Percentiles rank a stretch among this genome's conserved stretches.
Evolutionary conservation across 176 grass and related monocot genomes (phyloP).

Genomic region (Juncus inflexus): DNA sequence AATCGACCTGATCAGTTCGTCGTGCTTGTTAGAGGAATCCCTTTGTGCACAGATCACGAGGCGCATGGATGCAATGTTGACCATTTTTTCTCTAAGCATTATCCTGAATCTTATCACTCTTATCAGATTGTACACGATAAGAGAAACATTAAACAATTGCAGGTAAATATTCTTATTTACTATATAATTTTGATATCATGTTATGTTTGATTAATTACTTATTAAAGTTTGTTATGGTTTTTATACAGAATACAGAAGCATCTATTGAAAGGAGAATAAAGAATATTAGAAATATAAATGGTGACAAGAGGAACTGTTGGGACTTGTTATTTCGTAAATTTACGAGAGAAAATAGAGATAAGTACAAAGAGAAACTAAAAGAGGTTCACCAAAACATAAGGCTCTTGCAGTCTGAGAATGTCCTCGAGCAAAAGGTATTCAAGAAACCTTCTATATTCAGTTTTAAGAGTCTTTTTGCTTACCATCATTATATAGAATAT

Average conservation of each 20-base stretch:
- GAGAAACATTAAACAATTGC: conserved; percentile 45
- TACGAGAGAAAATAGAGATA: conserved; percentile 26
- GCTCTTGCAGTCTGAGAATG: conserved; percentile 50
- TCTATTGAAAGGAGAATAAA: conserved; percentile 55
- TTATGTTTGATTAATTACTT: conserved; percentile 10
- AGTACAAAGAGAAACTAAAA: conserved; percentile 48
- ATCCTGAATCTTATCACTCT: conserved; percentile 46
- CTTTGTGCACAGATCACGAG: conserved; percentile 52
- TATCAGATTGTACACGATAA: conserved; percentile 55
- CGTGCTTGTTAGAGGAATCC: conserved; percentile 76
- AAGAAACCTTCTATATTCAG: not conserved
- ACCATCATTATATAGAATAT: too few relatives aligned
- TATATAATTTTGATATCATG: not conserved
- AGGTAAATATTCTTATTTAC: conserved; percentile 30
- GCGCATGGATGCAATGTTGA: conserved; percentile 62
- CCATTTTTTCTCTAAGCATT: conserved; percentile 86
- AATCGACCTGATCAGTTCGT: conserved; percentile 64
- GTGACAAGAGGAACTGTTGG: conserved; percentile 25
- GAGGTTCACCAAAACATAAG: conserved; percentile 39
- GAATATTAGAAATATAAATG: conserved; percentile 25
- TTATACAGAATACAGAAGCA: conserved; percentile 42
- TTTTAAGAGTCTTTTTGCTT: too few relatives aligned
- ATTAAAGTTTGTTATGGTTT: conserved; percentile 3
- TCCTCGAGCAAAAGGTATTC: conserved; percentile 58
- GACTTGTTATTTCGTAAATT: conserved; percentile 44